phyloP scores from a whole-genome alignment of 352 stramenopile genomes.

The Bremia lactucae region DNA sequence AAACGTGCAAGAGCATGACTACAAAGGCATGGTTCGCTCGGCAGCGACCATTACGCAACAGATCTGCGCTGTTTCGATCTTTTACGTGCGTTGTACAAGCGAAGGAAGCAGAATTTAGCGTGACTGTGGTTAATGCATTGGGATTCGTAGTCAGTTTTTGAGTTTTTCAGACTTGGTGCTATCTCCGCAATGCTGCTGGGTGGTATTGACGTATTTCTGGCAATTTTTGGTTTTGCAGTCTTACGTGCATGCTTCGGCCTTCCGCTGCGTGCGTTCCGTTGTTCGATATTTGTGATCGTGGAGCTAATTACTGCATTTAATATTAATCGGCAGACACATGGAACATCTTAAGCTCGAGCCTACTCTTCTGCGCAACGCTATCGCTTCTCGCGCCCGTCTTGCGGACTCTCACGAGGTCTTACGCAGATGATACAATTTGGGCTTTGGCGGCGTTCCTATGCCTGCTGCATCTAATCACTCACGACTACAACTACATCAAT shows the following conservation, averaged over 20 bases:
- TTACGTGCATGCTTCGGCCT: slow-evolving; percentile 34
- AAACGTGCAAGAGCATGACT: slow-evolving; percentile 76
- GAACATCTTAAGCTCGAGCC: slow-evolving; percentile 51
- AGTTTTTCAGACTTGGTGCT: slow-evolving; percentile 43
- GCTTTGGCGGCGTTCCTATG: slow-evolving; percentile 66
- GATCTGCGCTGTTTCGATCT: slow-evolving; percentile 81
- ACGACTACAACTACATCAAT: slow-evolving; percentile 87
- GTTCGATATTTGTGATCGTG: background rate
- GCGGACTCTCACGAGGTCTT: slow-evolving; percentile 84
- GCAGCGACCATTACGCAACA: slow-evolving; percentile 82
- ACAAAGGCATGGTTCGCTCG: slow-evolving; percentile 76
- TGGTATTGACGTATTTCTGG: slow-evolving; percentile 43
- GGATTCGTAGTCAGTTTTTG: slow-evolving; percentile 50
- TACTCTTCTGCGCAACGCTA: slow-evolving; percentile 76
- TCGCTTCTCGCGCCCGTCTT: slow-evolving; percentile 85
- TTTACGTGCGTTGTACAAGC: slow-evolving; percentile 44
- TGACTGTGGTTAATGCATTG: background rate
- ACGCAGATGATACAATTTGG: slow-evolving; percentile 88
- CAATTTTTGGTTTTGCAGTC: slow-evolving; percentile 40
- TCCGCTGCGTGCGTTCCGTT: slow-evolving; percentile 24
- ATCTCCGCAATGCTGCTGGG: slow-evolving; percentile 50
- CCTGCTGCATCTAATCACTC: slow-evolving; percentile 80
- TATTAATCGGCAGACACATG: slow-evolving; percentile 22
- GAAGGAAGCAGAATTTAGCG: background rate
- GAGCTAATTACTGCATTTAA: background rate